phyloP scores from a whole-genome alignment of 345 rosid species.

The Rhodomyrtus tomentosa region DNA sequence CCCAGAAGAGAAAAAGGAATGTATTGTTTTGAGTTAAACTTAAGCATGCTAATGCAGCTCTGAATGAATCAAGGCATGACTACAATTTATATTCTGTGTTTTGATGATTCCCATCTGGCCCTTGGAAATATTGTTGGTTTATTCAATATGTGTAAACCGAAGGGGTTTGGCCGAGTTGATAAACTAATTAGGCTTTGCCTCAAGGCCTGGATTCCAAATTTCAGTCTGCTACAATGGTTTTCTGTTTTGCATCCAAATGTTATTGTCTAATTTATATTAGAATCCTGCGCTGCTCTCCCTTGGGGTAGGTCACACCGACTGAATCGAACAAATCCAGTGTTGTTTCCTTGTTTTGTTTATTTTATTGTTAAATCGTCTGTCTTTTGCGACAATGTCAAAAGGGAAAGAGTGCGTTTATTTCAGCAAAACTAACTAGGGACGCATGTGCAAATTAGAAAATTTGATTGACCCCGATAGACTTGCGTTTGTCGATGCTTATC shows the following conservation, averaged over 20 bases:
- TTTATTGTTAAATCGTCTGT: not conserved
- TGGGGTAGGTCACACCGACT: fast-evolving
- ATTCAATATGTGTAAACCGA: not conserved
- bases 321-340: fast-evolving
- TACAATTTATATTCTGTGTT: not conserved
- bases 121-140: not conserved
- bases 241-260: not conserved
- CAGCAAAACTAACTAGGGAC: not conserved
- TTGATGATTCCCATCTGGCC: not conserved
- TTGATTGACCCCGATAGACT: not conserved
- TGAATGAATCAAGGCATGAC: not conserved
- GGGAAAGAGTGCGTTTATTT: not conserved
- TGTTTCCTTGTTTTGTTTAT: not conserved
- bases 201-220: not conserved
- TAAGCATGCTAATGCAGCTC: not conserved
- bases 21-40: not conserved
- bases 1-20: not conserved
- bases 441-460: not conserved
- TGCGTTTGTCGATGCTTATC: not conserved
- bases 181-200: no score
- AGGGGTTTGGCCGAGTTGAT: not conserved
- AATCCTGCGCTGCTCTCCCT: fast-evolving
- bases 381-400: not conserved
- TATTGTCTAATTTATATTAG: fast-evolving
- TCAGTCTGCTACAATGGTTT: not conserved